These are phyloP conservation scores for Trichophyton mentagrophytes DNA, from an alignment of 2,329 filamentous ascomycete genomes.

Conservation along the genomic window DNA sequence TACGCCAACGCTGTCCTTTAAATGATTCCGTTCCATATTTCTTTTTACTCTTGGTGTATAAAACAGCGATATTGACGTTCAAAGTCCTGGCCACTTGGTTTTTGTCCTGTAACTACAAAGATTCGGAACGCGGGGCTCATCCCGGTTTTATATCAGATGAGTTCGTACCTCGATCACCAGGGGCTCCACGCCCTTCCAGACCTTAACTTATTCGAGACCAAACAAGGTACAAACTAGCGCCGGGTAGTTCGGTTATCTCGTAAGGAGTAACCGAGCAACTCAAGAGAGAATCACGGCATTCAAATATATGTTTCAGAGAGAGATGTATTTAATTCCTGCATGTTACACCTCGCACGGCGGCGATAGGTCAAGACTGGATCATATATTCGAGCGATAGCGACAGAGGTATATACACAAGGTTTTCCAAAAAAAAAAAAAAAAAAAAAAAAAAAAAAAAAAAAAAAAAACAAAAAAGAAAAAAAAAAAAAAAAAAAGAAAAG, in stretches of 20 bases:
- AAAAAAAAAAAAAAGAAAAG: no score
- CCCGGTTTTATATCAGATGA: neutral
- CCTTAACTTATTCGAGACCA: neutral
- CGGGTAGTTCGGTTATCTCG: no score
- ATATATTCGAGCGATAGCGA: neutral
- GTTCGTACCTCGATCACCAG: neutral
- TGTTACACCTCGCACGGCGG: neutral
- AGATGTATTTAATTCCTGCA: no score
- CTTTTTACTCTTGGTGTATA: neutral
- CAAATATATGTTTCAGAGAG: neutral
- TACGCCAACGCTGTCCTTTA: neutral
- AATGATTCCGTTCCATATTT: neutral
- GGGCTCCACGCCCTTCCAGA: neutral
- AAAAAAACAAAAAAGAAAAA: no score
- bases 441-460: neutral
- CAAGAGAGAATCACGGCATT: neutral
- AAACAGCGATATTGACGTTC: neutral
- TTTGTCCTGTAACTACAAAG: neutral
- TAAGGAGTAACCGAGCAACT: no score
- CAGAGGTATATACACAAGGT: neutral
- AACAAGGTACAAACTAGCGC: no score
- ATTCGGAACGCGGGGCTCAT: neutral
- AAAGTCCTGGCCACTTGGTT: neutral
- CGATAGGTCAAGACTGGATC: neutral
- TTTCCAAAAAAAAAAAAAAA: neutral